Conservation (phyloP, 1,139 yeast species). For the Kodamaea plutei region DNA sequence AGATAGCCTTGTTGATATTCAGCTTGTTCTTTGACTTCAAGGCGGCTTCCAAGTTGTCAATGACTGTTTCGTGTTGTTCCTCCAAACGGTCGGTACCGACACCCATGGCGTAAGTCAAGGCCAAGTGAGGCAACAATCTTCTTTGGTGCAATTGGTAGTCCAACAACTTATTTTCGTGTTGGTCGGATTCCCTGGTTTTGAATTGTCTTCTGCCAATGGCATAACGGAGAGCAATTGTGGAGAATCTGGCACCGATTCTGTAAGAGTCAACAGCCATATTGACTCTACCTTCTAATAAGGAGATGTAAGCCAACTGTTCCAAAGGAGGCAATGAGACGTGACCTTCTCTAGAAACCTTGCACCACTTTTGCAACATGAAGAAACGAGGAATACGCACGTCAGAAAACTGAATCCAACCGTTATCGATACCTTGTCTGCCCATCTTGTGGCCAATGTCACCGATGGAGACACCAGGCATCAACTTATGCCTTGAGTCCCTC, state of each 20-base stretch:
- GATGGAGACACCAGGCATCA: conserved; percentile 73
- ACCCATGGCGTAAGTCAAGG: conserved; percentile 74
- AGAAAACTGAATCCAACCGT: conserved; percentile 91
- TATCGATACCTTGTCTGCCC: conserved; percentile 89
- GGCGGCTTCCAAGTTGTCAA: conserved; percentile 53
- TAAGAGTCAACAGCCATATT: conserved; percentile 83
- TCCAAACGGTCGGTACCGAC: conserved; percentile 68
- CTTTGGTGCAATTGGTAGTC: conserved; percentile 87
- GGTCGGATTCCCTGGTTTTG: conserved; percentile 32
- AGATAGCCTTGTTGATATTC: conserved; percentile 47
- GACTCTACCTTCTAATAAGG: conserved; percentile 84
- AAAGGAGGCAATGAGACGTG: conserved; percentile 71
- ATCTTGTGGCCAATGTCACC: conserved; percentile 94
- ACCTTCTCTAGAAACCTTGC: conserved; percentile 69
- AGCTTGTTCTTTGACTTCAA: conserved; percentile 41
- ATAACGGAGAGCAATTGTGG: conserved; percentile 82
- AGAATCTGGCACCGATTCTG: conserved; percentile 73
- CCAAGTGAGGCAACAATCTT: conserved; percentile 75
- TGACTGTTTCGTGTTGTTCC: conserved; percentile 48
- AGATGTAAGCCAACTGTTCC: conserved; percentile 84
- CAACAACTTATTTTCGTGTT: conserved; percentile 59
- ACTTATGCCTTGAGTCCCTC: conserved; percentile 66
- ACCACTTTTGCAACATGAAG: conserved; percentile 77
- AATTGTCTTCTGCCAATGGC: conserved; percentile 90
- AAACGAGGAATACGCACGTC: conserved; percentile 79